Percentiles rank a stretch among this genome's conserved stretches.
Conservation (phyloP, 23 red algal species). For the Gracilaria domingensis region DNA sequence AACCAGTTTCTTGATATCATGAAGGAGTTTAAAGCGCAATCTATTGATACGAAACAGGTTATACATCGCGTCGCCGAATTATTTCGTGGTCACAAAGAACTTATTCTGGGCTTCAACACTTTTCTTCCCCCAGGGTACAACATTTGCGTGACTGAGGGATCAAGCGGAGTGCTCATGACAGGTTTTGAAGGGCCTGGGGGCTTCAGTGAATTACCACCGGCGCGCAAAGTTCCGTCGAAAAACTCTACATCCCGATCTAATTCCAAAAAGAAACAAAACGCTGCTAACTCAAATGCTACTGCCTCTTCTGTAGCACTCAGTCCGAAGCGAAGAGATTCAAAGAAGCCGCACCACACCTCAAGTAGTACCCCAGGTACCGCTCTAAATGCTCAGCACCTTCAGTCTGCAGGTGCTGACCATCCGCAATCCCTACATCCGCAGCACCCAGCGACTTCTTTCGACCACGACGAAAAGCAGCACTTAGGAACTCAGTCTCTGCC, state of each 20-base stretch:
- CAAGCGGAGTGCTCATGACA: conserved; percentile 60
- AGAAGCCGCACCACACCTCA: conserved; percentile 31
- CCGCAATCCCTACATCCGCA: not conserved
- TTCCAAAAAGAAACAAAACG: conserved; percentile 43
- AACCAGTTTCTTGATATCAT: conserved; percentile 99
- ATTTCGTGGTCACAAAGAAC: conserved; percentile 89
- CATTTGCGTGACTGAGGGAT: conserved; percentile 85
- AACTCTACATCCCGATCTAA: conserved; percentile 34
- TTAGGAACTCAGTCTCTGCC: not conserved
- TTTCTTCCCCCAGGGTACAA: conserved; percentile 98
- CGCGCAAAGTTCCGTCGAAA: conserved; percentile 12
- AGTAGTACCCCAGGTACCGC: not conserved
- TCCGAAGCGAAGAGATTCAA: conserved; percentile 55
- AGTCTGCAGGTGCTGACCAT: not conserved
- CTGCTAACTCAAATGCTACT: conserved; percentile 32
- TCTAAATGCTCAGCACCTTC: conserved; percentile 2
- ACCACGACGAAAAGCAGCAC: conserved; percentile 8
- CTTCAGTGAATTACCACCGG: conserved; percentile 63
- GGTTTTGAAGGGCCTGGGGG: conserved; percentile 68
- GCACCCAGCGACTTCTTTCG: not conserved
- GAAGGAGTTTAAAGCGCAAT: conserved; percentile 99
- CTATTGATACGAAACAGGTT: conserved; percentile 94
- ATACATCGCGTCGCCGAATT: conserved; percentile 91
- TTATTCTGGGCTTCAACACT: conserved; percentile 98
- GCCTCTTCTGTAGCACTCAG: conserved; percentile 21